Conservation (phyloP, 176 grass and related monocot species). For the Musa itinerans region DNA sequence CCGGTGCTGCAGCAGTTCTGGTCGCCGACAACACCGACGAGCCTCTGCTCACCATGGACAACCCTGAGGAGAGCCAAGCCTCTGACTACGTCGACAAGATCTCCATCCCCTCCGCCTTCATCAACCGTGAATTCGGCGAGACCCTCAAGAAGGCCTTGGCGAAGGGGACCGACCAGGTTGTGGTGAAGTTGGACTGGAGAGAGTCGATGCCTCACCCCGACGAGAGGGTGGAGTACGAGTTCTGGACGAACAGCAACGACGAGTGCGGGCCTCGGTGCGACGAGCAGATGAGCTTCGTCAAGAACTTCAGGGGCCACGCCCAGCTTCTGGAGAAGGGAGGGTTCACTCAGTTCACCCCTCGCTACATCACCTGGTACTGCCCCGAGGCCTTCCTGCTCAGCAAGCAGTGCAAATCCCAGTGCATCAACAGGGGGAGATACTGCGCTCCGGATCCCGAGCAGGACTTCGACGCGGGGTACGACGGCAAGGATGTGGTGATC, state of each 20-base stretch:
- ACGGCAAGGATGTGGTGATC: constrained; percentile 54
- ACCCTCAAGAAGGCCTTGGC: constrained; percentile 19
- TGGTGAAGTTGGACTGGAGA: constrained; percentile 17
- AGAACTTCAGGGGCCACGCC: constrained; percentile 15
- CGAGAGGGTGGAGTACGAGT: constrained; percentile 19
- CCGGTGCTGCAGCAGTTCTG: constrained; percentile 74
- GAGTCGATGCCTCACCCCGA: constrained; percentile 23
- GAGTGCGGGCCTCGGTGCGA: constrained; percentile 16
- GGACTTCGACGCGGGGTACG: constrained; percentile 57
- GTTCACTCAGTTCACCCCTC: constrained; percentile 17
- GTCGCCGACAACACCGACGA: constrained; percentile 65
- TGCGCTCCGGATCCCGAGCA: constrained; percentile 87
- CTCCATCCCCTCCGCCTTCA: constrained; percentile 69
- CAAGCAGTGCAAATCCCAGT: constrained; percentile 21
- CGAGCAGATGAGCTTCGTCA: constrained; percentile 20
- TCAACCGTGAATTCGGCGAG: constrained; percentile 41
- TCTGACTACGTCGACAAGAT: constrained; percentile 58
- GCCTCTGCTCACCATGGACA: constrained; percentile 82
- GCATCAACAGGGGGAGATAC: constrained; percentile 33
- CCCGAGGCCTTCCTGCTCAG: constrained; percentile 8
- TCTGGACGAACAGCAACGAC: constrained; percentile 24
- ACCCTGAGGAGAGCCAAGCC: constrained; percentile 44
- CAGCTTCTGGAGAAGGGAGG: constrained; percentile 22
- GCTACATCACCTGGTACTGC: constrained; percentile 24
- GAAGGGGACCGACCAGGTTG: neutral